These are phyloP conservation scores for Yamadazyma phyllophila DNA, from an alignment of 805 yeast genomes.

Conservation along the genomic window DNA sequence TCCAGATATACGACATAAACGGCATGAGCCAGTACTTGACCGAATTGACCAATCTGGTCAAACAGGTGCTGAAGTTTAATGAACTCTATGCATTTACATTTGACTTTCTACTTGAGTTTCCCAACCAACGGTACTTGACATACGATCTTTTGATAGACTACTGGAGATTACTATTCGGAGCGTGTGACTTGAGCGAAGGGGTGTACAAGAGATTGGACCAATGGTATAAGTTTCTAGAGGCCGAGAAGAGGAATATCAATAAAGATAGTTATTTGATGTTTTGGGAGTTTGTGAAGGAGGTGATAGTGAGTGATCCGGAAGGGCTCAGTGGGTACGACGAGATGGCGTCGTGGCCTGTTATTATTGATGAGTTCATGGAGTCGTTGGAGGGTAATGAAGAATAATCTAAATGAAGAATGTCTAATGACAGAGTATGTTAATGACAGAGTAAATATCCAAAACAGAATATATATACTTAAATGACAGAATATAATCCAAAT, in stretches of 20 bases:
- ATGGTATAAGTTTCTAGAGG: slow-evolving; percentile 60
- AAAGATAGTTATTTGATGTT: slow-evolving; percentile 88
- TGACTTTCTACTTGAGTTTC: slow-evolving; percentile 58
- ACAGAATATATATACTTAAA: too few relatives aligned
- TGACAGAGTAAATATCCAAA: too few relatives aligned
- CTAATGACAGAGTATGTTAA: too few relatives aligned
- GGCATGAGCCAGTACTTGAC: slow-evolving; percentile 44
- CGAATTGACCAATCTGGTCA: slow-evolving; percentile 14
- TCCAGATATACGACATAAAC: slow-evolving; percentile 25
- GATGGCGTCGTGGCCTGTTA: slow-evolving; percentile 87
- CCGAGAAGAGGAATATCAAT: slow-evolving; percentile 50
- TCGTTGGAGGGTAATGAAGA: slow-evolving; percentile 16
- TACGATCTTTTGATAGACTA: slow-evolving; percentile 66
- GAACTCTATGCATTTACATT: slow-evolving; percentile 71
- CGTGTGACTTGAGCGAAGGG: slow-evolving; percentile 13
- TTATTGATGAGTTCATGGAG: slow-evolving; percentile 82
- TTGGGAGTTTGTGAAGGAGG: slow-evolving; percentile 56
- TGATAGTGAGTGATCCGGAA: slow-evolving; percentile 45
- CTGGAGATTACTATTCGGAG: slow-evolving; percentile 66
- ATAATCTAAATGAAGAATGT: too few relatives aligned
- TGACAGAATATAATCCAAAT: too few relatives aligned
- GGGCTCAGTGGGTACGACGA: slow-evolving; percentile 63
- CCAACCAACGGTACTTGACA: slow-evolving; percentile 51
- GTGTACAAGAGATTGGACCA: slow-evolving; percentile 35
- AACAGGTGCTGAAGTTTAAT: slow-evolving; percentile 39